Evolutionary conservation across 2,329 filamentous ascomycete species (phyloP), one percentile per base, ranked within the genome.

Genomic region (Fusarium kyushuense): DNA sequence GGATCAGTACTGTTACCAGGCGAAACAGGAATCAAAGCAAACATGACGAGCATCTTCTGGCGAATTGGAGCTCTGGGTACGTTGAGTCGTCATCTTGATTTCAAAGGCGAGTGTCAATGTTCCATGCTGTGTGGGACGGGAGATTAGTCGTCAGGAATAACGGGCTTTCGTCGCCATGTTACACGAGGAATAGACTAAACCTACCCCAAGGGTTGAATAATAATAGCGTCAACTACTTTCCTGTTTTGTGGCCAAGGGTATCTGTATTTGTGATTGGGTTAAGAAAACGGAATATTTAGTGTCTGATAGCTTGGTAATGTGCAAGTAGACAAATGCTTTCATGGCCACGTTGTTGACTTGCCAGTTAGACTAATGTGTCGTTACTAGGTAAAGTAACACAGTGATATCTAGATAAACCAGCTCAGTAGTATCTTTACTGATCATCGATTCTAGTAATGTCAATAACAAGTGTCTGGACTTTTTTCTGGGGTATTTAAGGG

Each of bases 31-130:
- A 12, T 40, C 29, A 19, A 55, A 27, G 52, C 17, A 27, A 54
- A 42, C 40, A 43, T 36, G 53, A 29, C 6, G 29, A 30, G 53
- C 56, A 63, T 69, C 40, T 53, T 62, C 29, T 23, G 65, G 65
- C 17, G 32, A 62, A 45, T n/a, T 13, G n/a, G 48, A 32, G 27
- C 42, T 52, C 63, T 42, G 41, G 36, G 36, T 58, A 36, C 55
- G 32, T 46, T 36, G 45, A 35, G 27, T 54, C 40, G 36, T 69
- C 25, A 45, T 45, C 29, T 17, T 32, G 14, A 25, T 63, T 17
- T 30, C 16, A 67, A 54, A 54, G 49, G 45, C 53, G 30, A 43
- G 49, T 25, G 29, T 48, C 33, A 40, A 13, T 30, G 17, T 33
- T 19, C 32, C 35, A 36, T 46, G 35, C 25, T 46, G 25, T 12